Evolutionary conservation across 495 filamentous ascomycete genomes (phyloP).

Genomic region (Trichoderma gamsii): DNA sequence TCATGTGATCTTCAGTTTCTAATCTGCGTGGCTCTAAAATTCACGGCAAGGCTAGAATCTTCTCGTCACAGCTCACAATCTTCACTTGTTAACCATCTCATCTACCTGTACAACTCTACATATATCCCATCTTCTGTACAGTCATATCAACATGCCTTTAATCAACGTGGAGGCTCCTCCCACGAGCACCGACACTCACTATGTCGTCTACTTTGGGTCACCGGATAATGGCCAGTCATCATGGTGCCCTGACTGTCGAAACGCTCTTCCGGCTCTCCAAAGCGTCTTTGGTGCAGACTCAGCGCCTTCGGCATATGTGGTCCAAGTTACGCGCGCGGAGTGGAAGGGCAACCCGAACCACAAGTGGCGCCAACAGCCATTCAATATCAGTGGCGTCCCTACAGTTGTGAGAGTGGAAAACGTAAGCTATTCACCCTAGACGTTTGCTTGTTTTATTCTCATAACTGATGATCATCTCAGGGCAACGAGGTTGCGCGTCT

Average conservation of each 20-base stretch:
- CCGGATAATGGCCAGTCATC: not conserved
- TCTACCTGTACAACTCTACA: not conserved
- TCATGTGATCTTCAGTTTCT: not conserved
- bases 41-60: not conserved
- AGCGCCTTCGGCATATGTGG: not conserved
- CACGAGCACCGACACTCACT: not conserved
- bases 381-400: not conserved
- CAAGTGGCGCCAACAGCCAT: not conserved
- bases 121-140: not conserved
- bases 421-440: not conserved
- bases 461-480: not conserved
- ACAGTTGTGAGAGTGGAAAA: conserved; percentile 7
- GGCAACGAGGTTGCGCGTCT: conserved; percentile 4
- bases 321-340: not conserved
- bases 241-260: conserved; percentile 6
- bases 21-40: not conserved
- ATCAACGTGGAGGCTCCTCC: not conserved
- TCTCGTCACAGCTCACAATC: not conserved
- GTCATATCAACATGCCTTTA: not conserved
- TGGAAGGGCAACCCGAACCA: not conserved
- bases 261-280: conserved; percentile 1
- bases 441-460: not conserved
- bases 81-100: not conserved
- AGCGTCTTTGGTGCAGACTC: conserved; percentile 1
- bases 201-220: conserved; percentile 6